Conservation (phyloP, 768 basidiomycete genomes). For the Trametes sanguinea region DNA sequence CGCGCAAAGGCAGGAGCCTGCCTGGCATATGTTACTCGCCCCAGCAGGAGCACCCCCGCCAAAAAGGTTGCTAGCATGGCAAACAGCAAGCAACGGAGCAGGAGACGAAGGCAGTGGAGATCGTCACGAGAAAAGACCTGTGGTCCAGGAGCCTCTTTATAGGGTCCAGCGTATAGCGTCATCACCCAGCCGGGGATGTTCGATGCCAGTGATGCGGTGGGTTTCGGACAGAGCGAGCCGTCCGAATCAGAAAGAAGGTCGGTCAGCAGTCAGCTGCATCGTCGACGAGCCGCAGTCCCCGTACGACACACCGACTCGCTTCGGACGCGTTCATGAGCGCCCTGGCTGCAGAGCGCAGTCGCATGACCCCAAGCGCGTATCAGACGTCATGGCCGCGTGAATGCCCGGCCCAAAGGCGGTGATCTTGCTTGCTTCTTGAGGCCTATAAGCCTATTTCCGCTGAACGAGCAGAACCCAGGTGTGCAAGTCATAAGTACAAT, state of each 20-base stretch:
- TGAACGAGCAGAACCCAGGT: no score
- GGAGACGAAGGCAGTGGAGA: background rate
- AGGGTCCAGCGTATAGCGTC: background rate
- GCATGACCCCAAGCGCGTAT: conserved; percentile 1
- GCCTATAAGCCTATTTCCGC: background rate
- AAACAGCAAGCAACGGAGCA: conserved; percentile 8
- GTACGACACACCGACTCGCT: background rate
- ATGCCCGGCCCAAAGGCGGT: background rate
- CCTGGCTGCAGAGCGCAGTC: background rate
- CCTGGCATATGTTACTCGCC: background rate
- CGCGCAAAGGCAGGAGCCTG: background rate
- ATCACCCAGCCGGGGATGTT: background rate
- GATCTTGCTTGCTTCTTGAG: background rate
- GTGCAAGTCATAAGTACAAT: no score
- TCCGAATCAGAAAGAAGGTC: conserved; percentile 4
- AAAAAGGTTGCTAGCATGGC: conserved; percentile 18
- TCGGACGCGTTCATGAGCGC: background rate
- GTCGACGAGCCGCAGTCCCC: background rate
- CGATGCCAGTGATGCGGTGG: background rate
- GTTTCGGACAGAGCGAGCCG: background rate
- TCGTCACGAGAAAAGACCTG: background rate
- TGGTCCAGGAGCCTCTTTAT: conserved; percentile 1
- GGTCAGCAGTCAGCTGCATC: background rate
- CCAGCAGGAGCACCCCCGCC: conserved; percentile 10
- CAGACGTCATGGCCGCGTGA: background rate